Evolutionary conservation across 2,329 filamentous ascomycete species (phyloP).

Genomic region (Gaeumannomyces sp.): DNA sequence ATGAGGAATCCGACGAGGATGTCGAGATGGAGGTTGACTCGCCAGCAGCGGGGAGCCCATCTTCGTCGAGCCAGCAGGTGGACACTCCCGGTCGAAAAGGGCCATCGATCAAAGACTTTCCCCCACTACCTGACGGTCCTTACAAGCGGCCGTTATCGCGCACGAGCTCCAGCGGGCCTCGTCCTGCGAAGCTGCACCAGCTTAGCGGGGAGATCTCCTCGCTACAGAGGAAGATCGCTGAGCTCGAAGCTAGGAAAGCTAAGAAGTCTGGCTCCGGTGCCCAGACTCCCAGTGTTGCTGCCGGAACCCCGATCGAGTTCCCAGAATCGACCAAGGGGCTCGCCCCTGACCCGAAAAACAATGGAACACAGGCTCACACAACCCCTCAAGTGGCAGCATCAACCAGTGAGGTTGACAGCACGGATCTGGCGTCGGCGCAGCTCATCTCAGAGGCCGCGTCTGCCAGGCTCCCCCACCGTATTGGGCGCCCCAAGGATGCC

Average conservation of each 20-base stretch:
- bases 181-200: constrained; percentile 6
- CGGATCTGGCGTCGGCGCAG: constrained; percentile 19
- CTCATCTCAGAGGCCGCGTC: constrained; percentile 19
- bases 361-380: constrained; percentile 4
- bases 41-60: constrained; percentile 34
- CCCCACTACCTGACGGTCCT: constrained; percentile 33
- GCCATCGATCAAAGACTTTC: constrained; percentile 36
- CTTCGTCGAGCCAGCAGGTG: constrained; percentile 24
- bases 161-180: constrained; percentile 2
- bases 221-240: constrained; percentile 52
- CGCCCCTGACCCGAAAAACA: not conserved
- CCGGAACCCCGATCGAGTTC: constrained; percentile 23
- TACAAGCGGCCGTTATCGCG: constrained; percentile 13
- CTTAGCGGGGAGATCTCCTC: constrained; percentile 44
- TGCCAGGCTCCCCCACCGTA: constrained; percentile 21
- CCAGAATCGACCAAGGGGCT: constrained; percentile 10
- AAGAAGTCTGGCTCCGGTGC: constrained; percentile 26
- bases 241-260: constrained; percentile 49
- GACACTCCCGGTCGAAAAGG: constrained; percentile 28
- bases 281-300: constrained; percentile 21
- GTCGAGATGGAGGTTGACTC: constrained; percentile 63
- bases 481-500: constrained; percentile 10
- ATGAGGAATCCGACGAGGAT: constrained; percentile 49
- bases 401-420: constrained; percentile 16
- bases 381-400: constrained; percentile 17